Percentiles rank a stretch among this genome's conserved stretches.
Evolutionary conservation across 805 yeast species (phyloP).

Genomic region (Kazachstania martiniae): DNA sequence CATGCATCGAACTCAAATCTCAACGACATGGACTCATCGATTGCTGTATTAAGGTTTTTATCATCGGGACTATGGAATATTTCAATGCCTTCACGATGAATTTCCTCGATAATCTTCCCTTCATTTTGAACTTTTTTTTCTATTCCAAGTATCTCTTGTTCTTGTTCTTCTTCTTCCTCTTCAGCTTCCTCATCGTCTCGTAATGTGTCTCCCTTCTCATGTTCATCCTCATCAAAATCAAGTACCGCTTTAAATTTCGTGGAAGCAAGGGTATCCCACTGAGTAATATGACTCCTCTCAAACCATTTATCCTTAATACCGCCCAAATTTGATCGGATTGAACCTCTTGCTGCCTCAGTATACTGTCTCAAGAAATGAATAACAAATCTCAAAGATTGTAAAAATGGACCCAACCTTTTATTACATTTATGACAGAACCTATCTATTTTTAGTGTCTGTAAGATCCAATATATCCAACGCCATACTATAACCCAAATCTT

Average conservation of each 20-base stretch:
- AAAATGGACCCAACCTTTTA: conserved; percentile 6
- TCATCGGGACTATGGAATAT: too few species aligned
- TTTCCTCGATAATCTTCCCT: too few species aligned
- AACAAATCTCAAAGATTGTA: conserved; percentile 6
- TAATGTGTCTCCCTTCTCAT: neutral
- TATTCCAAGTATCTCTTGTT: too few species aligned
- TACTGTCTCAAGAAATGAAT: conserved; percentile 4
- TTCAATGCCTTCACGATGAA: too few species aligned
- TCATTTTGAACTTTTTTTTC: too few species aligned
- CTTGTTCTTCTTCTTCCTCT: neutral
- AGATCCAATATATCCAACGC: too few species aligned
- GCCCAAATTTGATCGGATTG: neutral
- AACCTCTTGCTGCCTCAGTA: neutral
- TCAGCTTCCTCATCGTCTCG: conserved; percentile 1
- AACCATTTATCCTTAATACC: too few species aligned
- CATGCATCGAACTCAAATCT: conserved; percentile 28
- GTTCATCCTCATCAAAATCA: neutral
- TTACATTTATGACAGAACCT: conserved; percentile 3
- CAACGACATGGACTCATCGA: conserved; percentile 1
- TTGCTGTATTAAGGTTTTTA: too few species aligned
- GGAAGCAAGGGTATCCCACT: neutral
- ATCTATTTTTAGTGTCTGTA: neutral
- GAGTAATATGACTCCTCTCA: too few species aligned
- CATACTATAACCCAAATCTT: too few species aligned
- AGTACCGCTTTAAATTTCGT: neutral